Conservation (phyloP, 1,284 basidiomycete species). For the Leucocoprinus gongylophorus region DNA sequence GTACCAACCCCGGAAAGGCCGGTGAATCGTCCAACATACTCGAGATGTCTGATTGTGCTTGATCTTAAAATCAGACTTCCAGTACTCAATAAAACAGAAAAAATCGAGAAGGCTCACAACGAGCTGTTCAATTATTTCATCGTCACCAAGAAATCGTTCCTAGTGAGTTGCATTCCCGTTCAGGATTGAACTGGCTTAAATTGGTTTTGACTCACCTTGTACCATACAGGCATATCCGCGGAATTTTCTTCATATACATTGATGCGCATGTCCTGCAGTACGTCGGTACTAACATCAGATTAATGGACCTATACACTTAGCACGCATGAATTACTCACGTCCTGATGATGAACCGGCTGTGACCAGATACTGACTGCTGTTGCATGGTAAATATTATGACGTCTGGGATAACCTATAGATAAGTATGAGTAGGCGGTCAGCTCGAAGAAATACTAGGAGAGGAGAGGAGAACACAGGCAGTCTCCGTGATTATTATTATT, state of each 20-base stretch:
- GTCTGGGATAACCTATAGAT: not conserved
- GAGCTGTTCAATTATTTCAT: conserved; percentile 68
- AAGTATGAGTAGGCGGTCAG: not conserved
- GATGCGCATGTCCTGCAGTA: conserved; percentile 62
- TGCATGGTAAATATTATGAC: not conserved
- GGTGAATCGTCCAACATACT: conserved; percentile 66
- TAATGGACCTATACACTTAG: conserved; percentile 2
- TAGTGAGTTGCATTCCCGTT: conserved; percentile 23
- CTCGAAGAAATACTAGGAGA: no score
- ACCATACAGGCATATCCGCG: conserved; percentile 55
- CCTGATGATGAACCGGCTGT: conserved; percentile 23
- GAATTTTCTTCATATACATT: conserved; percentile 55
- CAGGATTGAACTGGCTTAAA: not conserved
- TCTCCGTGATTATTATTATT: no score
- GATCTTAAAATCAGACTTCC: not conserved
- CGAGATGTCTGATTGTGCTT: conserved; percentile 61
- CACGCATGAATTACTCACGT: conserved; percentile 22
- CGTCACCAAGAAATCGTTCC: conserved; percentile 66
- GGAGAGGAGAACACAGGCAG: no score
- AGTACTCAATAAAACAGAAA: not conserved
- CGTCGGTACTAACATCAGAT: conserved; percentile 51
- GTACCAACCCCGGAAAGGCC: conserved; percentile 74
- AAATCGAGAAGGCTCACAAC: conserved; percentile 41
- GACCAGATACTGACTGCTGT: not conserved
- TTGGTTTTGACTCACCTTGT: conserved; percentile 46